Conservation (phyloP, 2,329 filamentous ascomycete species). For the Gyromitra esculenta region DNA sequence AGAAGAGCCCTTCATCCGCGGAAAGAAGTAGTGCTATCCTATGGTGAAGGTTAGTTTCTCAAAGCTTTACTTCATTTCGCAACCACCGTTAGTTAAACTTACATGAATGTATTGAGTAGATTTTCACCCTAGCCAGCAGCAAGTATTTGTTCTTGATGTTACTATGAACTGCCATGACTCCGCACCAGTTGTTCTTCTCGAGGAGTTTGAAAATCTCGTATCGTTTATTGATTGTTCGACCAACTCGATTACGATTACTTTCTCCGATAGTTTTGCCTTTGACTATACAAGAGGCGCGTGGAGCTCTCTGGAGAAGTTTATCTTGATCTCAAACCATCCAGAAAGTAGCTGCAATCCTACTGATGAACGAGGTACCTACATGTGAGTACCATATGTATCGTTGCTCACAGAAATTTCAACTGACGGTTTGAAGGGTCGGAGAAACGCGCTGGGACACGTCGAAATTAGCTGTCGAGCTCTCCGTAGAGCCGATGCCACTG, state of each 20-base stretch:
- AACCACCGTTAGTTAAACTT: neutral
- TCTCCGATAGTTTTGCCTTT: constrained; percentile 24
- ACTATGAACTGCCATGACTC: constrained; percentile 17
- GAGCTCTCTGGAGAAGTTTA: constrained; percentile 8
- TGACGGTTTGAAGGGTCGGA: constrained; percentile 27
- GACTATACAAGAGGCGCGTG: constrained; percentile 22
- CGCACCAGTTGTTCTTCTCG: constrained; percentile 20
- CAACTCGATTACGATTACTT: constrained; percentile 10
- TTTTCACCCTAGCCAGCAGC: constrained; percentile 11
- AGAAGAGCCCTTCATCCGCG: constrained; percentile 26
- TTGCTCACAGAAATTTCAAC: neutral
- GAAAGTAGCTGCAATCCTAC: constrained; percentile 20
- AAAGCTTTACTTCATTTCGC: neutral
- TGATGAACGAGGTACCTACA: constrained; percentile 26
- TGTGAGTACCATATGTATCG: constrained; percentile 15
- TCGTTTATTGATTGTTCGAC: constrained; percentile 22
- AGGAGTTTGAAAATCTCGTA: constrained; percentile 29
- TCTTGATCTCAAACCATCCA: constrained; percentile 33
- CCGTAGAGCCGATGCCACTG: neutral
- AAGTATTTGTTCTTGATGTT: constrained; percentile 32
- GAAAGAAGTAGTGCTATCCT: constrained; percentile 26
- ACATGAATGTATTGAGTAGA: constrained; percentile 18
- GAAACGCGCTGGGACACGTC: constrained; percentile 1
- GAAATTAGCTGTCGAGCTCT: constrained; percentile 11
- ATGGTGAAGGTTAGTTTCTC: constrained; percentile 33